phyloP scores from a whole-genome alignment of 2,329 filamentous ascomycete species.

The Talaromyces sp. region DNA sequence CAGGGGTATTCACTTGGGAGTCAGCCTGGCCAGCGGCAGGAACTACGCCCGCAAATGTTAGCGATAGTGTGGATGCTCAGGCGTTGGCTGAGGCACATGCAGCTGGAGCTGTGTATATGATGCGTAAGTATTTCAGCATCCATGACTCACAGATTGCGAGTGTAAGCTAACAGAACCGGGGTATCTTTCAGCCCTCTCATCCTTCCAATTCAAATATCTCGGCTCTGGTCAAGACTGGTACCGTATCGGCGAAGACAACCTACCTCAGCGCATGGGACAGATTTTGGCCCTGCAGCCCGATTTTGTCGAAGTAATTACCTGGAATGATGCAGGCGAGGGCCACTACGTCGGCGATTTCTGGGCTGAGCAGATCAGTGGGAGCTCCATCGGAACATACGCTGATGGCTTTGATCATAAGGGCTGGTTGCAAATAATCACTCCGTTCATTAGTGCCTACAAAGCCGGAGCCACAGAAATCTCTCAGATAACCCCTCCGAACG shows the following conservation, averaged over 20 bases:
- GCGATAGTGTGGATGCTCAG: neutral
- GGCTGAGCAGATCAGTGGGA: constrained; percentile 10
- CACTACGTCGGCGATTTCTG: constrained; percentile 14
- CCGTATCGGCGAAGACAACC: constrained; percentile 10
- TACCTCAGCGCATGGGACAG: constrained; percentile 8
- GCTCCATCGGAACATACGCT: neutral
- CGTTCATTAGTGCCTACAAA: constrained; percentile 13
- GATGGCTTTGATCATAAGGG: constrained; percentile 15
- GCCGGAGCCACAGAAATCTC: neutral
- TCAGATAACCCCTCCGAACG: neutral
- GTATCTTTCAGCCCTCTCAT: constrained; percentile 1
- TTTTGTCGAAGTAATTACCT: constrained; percentile 13
- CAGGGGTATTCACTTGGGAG: constrained; percentile 13
- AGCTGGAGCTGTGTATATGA: constrained; percentile 11
- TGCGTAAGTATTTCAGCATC: neutral
- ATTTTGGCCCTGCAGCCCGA: constrained; percentile 9
- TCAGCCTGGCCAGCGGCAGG: constrained; percentile 9
- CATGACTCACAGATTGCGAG: neutral
- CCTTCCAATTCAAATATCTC: constrained; percentile 14
- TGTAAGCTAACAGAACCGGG: neutral
- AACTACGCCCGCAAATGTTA: neutral
- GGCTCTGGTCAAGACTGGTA: constrained; percentile 8
- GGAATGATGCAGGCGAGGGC: constrained; percentile 15
- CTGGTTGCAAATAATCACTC: constrained; percentile 7
- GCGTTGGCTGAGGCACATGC: neutral